Percentiles rank a stretch among this genome's conserved stretches.
Evolutionary conservation across 345 rosid species (phyloP).

Genomic region (Cardamine resedifolia): DNA sequence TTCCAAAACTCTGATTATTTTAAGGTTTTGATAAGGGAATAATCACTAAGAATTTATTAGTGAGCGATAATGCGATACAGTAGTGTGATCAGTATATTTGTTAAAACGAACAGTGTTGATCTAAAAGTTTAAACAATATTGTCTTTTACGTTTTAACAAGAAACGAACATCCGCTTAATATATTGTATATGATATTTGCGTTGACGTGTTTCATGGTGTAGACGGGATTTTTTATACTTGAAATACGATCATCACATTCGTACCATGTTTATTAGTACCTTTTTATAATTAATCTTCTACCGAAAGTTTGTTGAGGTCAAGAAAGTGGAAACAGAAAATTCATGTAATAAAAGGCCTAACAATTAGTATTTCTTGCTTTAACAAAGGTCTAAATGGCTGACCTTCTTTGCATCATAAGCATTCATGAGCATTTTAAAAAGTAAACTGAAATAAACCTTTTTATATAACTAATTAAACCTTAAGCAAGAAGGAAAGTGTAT

Average conservation of each 20-base stretch:
- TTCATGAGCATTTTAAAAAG: neutral
- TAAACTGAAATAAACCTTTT: neutral
- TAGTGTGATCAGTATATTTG: neutral
- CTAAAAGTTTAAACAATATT: neutral
- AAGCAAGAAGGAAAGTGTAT: slow-evolving; percentile 4
- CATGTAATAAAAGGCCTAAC: neutral
- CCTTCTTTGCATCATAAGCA: slow-evolving; percentile 21
- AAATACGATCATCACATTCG: slow-evolving; percentile 11
- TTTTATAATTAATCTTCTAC: slow-evolving; percentile 26
- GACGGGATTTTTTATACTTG: neutral
- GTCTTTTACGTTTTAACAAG: neutral
- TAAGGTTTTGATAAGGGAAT: neutral
- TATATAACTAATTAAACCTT: slow-evolving; percentile 5
- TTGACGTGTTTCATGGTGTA: slow-evolving; percentile 9
- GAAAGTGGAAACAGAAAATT: slow-evolving; percentile 4
- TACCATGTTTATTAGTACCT: neutral
- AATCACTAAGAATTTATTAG: neutral
- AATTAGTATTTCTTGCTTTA: slow-evolving; percentile 2
- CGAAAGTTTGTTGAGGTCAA: slow-evolving; percentile 35
- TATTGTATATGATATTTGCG: neutral
- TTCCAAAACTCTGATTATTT: neutral
- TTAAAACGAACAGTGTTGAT: neutral
- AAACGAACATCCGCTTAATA: neutral
- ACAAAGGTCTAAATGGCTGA: slow-evolving; percentile 17
- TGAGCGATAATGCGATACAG: neutral